Conservation (phyloP, 2,329 filamentous ascomycete genomes). For the Aspergillus fumigatiaffinis region DNA sequence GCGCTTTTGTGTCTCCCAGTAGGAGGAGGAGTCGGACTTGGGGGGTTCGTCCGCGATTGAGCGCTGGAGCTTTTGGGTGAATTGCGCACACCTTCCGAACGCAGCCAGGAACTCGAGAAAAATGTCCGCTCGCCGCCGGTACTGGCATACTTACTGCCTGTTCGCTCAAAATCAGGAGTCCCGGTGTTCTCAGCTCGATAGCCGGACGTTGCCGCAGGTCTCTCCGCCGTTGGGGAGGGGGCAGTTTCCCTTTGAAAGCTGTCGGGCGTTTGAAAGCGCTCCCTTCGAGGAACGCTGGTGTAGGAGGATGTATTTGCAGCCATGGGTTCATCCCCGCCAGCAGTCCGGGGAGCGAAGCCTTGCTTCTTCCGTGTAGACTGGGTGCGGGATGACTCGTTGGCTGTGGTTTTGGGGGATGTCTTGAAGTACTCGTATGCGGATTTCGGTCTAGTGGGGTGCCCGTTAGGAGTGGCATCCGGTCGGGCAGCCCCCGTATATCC, state of each 20-base stretch:
- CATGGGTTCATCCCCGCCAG: conserved; percentile 58
- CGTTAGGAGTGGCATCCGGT: conserved; percentile 18
- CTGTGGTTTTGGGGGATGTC: conserved; percentile 28
- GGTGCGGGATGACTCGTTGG: conserved; percentile 32
- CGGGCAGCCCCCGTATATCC: conserved; percentile 16
- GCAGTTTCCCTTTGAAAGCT: conserved; percentile 33
- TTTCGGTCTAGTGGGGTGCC: conserved; percentile 27
- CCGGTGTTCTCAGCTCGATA: conserved; percentile 23
- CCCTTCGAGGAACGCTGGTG: conserved; percentile 31
- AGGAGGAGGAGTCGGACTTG: conserved; percentile 29
- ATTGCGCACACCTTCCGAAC: conserved; percentile 53
- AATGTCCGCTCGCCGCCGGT: conserved; percentile 55
- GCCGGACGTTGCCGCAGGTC: conserved; percentile 34
- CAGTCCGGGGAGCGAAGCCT: conserved; percentile 56
- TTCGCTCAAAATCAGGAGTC: conserved; percentile 46
- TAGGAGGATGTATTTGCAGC: conserved; percentile 52
- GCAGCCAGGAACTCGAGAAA: conserved; percentile 49
- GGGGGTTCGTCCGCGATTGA: conserved; percentile 33
- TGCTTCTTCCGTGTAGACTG: conserved; percentile 48
- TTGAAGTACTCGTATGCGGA: conserved; percentile 40
- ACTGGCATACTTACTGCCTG: conserved; percentile 53
- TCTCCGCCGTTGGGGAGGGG: conserved; percentile 40
- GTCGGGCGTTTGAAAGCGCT: conserved; percentile 28
- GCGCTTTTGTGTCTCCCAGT: conserved; percentile 40
- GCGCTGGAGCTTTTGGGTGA: conserved; percentile 38